A percentile compares a stretch with the other conserved stretches of the same genome.
Conservation (phyloP, 2,329 filamentous ascomycete genomes). For the Talaromyces islandicus region DNA sequence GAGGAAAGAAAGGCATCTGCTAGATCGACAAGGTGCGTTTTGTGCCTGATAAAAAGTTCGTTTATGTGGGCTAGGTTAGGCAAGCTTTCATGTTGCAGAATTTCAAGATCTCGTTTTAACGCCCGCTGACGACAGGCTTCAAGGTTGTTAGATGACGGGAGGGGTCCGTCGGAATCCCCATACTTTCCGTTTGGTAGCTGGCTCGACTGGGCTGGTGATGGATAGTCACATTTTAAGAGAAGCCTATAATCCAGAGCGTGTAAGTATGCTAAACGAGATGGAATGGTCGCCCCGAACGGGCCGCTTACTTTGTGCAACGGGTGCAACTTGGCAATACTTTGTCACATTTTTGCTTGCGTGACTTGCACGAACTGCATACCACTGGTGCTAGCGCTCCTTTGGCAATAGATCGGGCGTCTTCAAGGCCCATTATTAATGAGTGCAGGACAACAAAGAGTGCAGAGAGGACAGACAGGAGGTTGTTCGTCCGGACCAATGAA, state of each 20-base stretch:
- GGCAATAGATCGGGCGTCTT: neutral
- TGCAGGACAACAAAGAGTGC: neutral
- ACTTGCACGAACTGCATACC: slow-evolving; percentile 4
- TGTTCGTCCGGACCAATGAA: neutral
- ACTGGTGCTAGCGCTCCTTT: neutral
- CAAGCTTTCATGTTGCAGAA: neutral
- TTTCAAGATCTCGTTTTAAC: neutral
- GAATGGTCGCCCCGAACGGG: too few relatives aligned
- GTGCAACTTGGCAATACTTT: slow-evolving; percentile 2
- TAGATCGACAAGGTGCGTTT: neutral
- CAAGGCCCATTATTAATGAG: neutral
- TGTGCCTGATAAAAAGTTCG: neutral
- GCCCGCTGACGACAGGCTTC: neutral
- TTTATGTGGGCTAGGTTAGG: neutral
- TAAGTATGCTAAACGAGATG: neutral
- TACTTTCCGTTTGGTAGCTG: neutral
- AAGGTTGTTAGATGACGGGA: neutral
- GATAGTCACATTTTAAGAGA: slow-evolving; percentile 7
- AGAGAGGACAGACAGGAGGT: neutral
- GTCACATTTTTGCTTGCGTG: slow-evolving; percentile 9
- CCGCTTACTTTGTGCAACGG: slow-evolving; percentile 7
- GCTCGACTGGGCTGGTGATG: neutral
- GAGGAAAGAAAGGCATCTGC: slow-evolving; percentile 4
- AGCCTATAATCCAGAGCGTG: neutral
- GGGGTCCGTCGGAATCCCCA: neutral